Evolutionary conservation across 805 yeast species (phyloP), one percentile per base, ranked within the genome.

Genomic region (Metschnikowia peoriensis): DNA sequence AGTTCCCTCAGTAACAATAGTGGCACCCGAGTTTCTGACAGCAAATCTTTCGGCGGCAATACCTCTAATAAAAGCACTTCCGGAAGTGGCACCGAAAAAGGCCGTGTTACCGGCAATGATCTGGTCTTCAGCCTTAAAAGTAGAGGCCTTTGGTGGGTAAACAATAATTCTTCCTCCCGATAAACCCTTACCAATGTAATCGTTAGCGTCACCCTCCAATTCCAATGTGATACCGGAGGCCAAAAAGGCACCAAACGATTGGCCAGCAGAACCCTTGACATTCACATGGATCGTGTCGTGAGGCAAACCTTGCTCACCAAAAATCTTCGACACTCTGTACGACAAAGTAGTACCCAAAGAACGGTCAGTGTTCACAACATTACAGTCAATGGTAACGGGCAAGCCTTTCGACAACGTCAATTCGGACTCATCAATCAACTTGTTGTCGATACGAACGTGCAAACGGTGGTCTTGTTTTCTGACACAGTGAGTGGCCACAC

Each of bases 21-120:
- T 87, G 41, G 98, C 98, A 72, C 99, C 99, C 32, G 98, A 94
- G 81, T 93, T 93, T 78, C 99, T 88, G 54, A 93, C 99, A 16
- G 96, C 97, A 70, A 93, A 93, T 72, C 99, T 85, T 78, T 93
- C 99, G 58, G 99, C 98, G 40, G 97, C 98, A 71, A 92, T 84
- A 80, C 99, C 99, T 61, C 97, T 81, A 71, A 93, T 86, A 73
- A 89, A 93, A 8, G 97, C 96, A 56, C 87, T 73, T 70, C 99
- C 99, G 28, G 94, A 83, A 14, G 98, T 94, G 29, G 99, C 98
- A 73, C 99, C 99, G 67, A 93, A 93, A 75, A 93, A 83, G 72
- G 97, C 94, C 41, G 97, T 93, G 79, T 93, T 93, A 75, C 99
- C 99, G 56, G 93, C 88, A 68, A 93, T 86, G 60, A 92, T 93